Percentiles rank a stretch among this genome's conserved stretches.
Conservation (phyloP, 2,329 filamentous ascomycete species). For the Ophiostoma ulmi region DNA sequence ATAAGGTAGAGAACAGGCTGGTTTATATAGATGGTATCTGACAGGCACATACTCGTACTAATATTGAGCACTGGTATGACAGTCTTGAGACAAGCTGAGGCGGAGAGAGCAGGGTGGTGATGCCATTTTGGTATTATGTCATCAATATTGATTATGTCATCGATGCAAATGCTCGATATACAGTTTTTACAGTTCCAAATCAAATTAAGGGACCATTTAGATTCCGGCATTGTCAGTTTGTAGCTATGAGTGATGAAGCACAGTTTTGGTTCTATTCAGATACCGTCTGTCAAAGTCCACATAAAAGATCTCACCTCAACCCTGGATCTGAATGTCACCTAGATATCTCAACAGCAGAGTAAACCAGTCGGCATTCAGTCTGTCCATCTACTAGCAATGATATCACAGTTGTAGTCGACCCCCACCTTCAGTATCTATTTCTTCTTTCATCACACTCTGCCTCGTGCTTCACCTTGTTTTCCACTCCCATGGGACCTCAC, state of each 20-base stretch:
- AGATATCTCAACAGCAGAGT: neutral
- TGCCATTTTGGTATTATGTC: too few relatives aligned
- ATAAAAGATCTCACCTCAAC: neutral
- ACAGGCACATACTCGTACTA: neutral
- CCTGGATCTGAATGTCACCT: neutral
- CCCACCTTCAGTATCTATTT: neutral
- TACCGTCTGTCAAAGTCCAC: neutral
- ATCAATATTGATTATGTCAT: neutral
- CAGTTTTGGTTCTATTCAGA: neutral
- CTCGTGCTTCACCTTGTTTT: neutral
- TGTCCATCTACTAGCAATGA: neutral
- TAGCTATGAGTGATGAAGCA: too few relatives aligned
- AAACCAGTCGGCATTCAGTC: neutral
- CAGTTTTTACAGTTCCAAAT: too few relatives aligned
- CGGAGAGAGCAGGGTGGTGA: neutral
- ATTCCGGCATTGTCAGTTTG: too few relatives aligned
- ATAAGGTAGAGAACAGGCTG: neutral
- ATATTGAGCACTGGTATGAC: neutral
- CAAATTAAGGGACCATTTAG: too few relatives aligned
- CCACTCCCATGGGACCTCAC: neutral
- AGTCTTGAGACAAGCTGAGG: neutral
- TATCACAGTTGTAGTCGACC: neutral
- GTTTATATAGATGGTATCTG: neutral
- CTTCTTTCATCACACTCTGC: neutral
- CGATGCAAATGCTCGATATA: neutral